phyloP scores from a whole-genome alignment of 257 asterid genomes.

The Hygrophila difformis region DNA sequence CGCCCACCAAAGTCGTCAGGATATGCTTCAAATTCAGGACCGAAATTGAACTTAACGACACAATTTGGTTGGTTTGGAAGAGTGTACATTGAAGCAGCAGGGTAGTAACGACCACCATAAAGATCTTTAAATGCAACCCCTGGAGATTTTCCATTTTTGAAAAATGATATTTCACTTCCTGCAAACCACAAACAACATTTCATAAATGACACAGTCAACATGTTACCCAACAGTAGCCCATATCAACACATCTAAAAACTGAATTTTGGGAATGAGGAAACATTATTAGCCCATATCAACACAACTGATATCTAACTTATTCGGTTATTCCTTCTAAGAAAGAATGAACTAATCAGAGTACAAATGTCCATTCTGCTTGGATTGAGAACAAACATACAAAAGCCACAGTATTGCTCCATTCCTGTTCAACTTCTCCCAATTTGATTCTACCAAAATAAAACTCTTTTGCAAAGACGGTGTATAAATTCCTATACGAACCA shows the following conservation, averaged over 20 bases:
- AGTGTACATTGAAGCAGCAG: conserved; percentile 98
- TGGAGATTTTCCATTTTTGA: conserved; percentile 82
- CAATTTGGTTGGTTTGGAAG: conserved; percentile 92
- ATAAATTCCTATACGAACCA: no score
- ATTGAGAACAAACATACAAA: no score
- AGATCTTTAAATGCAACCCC: conserved; percentile 85
- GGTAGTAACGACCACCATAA: conserved; percentile 83
- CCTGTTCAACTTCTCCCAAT: no score
- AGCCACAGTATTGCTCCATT: no score
- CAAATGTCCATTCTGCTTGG: no score
- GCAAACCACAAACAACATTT: conserved; percentile 17
- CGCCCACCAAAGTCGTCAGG: conserved; percentile 79
- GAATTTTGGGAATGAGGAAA: background rate
- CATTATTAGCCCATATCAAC: no score
- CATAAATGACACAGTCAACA: background rate
- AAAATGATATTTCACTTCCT: conserved; percentile 94
- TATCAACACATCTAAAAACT: background rate
- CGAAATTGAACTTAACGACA: conserved; percentile 84
- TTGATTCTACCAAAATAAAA: no score
- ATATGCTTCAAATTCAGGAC: conserved; percentile 78
- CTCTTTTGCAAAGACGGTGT: no score
- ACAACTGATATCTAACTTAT: no score
- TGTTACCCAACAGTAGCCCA: conserved; percentile 1
- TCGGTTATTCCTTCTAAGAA: no score
- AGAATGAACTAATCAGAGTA: no score